Conservation (phyloP, 768 basidiomycete genomes). For the Leccinum variicolor region DNA sequence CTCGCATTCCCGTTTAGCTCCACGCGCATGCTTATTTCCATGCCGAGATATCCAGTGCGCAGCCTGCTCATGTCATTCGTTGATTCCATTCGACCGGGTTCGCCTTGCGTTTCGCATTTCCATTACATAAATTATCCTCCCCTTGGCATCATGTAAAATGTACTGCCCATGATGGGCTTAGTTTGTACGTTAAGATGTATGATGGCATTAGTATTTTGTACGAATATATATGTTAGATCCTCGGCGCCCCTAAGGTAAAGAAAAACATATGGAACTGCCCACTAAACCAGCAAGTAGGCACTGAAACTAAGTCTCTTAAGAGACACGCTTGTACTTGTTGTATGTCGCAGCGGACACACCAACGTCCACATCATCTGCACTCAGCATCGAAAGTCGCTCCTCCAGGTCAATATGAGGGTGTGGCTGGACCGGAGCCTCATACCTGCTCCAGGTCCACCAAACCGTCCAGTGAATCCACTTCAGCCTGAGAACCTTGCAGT, state of each 20-base stretch:
- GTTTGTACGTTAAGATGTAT: conserved; percentile 11
- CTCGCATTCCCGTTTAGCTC: not conserved
- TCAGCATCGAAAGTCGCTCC: conserved; percentile 19
- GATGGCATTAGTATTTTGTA: conserved; percentile 21
- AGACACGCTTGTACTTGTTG: conserved; percentile 33
- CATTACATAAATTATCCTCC: conserved; percentile 2
- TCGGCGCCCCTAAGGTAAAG: not conserved
- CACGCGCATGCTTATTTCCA: conserved; percentile 3
- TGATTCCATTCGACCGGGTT: not conserved
- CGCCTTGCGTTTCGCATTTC: conserved; percentile 5
- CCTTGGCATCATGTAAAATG: conserved; percentile 5
- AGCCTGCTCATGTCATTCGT: conserved; percentile 12
- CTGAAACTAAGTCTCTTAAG: conserved; percentile 9
- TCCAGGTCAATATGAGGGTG: conserved; percentile 25
- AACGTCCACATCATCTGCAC: conserved; percentile 26
- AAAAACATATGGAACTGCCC: not conserved
- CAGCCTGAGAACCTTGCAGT: conserved; percentile 25
- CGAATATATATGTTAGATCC: conserved; percentile 10
- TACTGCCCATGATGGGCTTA: not conserved
- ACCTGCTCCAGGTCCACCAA: conserved; percentile 29
- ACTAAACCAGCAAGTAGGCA: conserved; percentile 11
- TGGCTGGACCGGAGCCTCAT: conserved; percentile 16
- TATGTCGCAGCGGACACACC: conserved; percentile 29
- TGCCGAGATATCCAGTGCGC: conserved; percentile 23
- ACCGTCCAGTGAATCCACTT: conserved; percentile 33